Evolutionary conservation across 2,329 filamentous ascomycete species (phyloP).

Genomic region (Zymoseptoria tritici): DNA sequence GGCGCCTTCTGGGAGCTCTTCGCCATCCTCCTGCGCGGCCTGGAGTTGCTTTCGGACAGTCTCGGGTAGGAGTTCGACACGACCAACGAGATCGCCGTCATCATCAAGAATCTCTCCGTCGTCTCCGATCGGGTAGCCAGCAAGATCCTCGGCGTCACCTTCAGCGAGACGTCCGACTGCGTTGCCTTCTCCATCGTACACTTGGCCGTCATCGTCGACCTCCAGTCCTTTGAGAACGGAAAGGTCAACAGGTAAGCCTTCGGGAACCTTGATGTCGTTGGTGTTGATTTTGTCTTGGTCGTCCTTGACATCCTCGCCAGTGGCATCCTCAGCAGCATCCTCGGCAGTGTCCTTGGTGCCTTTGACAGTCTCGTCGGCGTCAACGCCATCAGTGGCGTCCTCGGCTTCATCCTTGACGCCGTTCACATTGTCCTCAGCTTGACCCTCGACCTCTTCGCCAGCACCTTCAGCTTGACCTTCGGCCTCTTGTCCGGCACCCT

Average conservation of each 20-base stretch:
- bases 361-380: background rate
- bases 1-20: constrained; percentile 30
- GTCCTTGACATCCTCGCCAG: constrained; percentile 19
- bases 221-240: constrained; percentile 44
- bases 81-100: constrained; percentile 48
- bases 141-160: constrained; percentile 47
- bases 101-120: constrained; percentile 51
- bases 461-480: constrained; percentile 20
- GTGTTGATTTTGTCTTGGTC: constrained; percentile 4
- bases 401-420: constrained; percentile 26
- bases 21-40: constrained; percentile 31
- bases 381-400: constrained; percentile 25
- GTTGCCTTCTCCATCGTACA: constrained; percentile 46
- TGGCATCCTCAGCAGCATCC: constrained; percentile 22
- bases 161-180: constrained; percentile 43
- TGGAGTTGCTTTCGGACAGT: constrained; percentile 36
- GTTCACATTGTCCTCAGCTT: constrained; percentile 23
- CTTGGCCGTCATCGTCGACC: constrained; percentile 48
- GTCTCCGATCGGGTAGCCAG: constrained; percentile 46
- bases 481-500: constrained; percentile 20
- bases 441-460: constrained; percentile 18
- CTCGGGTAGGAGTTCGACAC: constrained; percentile 44
- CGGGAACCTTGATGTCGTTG: constrained; percentile 28
- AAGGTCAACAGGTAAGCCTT: constrained; percentile 37
- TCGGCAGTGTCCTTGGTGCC: constrained; percentile 10